Base-by-base conservation (phyloP, 441 rosid genomes). In the Pelargonium myrrhifolium region DNA sequence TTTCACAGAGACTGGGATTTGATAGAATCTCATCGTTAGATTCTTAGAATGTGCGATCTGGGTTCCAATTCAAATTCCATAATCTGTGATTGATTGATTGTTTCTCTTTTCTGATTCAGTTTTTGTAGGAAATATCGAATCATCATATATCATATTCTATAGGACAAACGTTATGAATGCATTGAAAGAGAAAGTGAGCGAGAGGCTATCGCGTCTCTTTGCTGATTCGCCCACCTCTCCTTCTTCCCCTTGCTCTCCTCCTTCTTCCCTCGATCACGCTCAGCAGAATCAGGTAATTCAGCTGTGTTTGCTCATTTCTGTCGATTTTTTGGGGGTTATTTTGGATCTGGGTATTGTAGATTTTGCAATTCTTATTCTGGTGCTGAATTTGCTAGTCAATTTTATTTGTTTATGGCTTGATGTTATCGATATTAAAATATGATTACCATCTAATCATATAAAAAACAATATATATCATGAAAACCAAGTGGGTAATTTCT, bases 181-280 rank as follows among this genome's bases (percentile, higher is more conserved):
- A 20, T 78, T 89, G 58, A 89, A 84, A 74, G 90, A 86, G 47
- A 92, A 87, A 59, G 88, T 89, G 12, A 81, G 95, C 0, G 87
- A 85, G 71, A 85, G 79, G 75, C 82, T 89, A 3, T 87, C 96
- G n/a, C 85, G 89, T 77, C 77, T 92, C 62, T 83, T 92, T 64
- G 73, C 85, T n/a, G 86, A 85, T 79, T 83, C 94, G 0, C 79
- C 83, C 0, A 59, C 62, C 70, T 67, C 79, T 43, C 70, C 92
- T 47, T 68, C 68, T 39, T 40, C 68, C 61, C 12, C 61, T 45
- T 45, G n/a, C 10, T 73, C 85, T 22, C 66, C 86, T 12, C 58
- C 69, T 37, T 59, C 83, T 11, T 66, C 72, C 26, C n/a, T 78
- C 22, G 72, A 78, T 68, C 71, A 74, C 77, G 80, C 85, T 55